Percentiles rank a stretch among this genome's conserved stretches.
Conservation (phyloP, 306 rosid genomes). For the Erythrophleum fordii region DNA sequence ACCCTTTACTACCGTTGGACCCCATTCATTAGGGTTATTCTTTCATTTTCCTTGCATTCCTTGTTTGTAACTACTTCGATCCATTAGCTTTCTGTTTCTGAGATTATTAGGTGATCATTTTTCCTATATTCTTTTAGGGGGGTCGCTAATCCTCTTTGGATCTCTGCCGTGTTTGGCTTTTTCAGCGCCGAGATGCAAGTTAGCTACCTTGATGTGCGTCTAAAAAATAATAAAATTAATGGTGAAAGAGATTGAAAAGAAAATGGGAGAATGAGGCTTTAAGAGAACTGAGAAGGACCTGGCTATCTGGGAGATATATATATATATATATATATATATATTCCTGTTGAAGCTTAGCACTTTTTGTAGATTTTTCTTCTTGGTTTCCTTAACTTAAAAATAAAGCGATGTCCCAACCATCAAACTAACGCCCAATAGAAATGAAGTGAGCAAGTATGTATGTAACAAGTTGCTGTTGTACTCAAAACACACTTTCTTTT, state of each 20-base stretch:
- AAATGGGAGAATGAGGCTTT: neutral
- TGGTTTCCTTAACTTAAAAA: constrained; percentile 65
- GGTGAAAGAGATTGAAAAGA: neutral
- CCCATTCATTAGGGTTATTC: too few relatives aligned
- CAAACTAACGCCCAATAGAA: constrained; percentile 48
- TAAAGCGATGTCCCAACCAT: constrained; percentile 57
- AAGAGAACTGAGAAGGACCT: neutral
- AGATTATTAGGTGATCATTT: too few relatives aligned
- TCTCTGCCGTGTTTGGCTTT: too few relatives aligned
- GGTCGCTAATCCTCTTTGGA: too few relatives aligned
- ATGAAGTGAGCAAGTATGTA: constrained; percentile 50
- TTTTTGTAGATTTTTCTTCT: constrained; percentile 14
- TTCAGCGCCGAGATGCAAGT: too few relatives aligned
- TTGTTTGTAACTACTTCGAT: too few relatives aligned
- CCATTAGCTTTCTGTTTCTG: too few relatives aligned
- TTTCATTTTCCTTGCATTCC: too few relatives aligned
- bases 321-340: too few relatives aligned
- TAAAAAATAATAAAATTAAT: constrained; percentile 1
- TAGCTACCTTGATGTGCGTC: too few relatives aligned
- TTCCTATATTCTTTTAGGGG: too few relatives aligned
- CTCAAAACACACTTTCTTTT: constrained; percentile 39
- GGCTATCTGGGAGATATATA: constrained; percentile 37
- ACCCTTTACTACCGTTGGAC: too few relatives aligned
- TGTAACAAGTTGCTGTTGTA: constrained; percentile 40
- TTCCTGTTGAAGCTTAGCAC: constrained; percentile 27